A percentile compares a stretch with the other conserved stretches of the same genome.
Conservation (phyloP, 805 yeast species). For the Saturnispora gosingensis region DNA sequence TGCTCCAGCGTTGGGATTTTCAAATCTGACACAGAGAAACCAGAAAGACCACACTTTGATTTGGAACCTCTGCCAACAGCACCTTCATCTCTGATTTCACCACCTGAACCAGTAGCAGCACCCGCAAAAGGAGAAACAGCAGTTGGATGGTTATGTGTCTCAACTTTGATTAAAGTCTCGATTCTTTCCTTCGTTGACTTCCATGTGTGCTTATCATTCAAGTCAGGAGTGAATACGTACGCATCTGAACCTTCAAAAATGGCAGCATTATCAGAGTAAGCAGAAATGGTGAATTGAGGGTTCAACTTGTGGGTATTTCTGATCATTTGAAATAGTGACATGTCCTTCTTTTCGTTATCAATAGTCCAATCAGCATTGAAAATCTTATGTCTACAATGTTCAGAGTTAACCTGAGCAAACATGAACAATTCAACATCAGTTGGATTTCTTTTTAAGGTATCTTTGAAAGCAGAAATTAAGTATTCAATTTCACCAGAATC, state of each 20-base stretch:
- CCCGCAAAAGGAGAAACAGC: conserved; percentile 99
- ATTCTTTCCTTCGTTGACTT: conserved; percentile 63
- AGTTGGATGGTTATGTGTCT: conserved; percentile 98
- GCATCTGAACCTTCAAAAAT: conserved; percentile 81
- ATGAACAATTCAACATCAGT: conserved; percentile 96
- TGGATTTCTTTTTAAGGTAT: conserved; percentile 74
- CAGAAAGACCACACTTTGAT: conserved; percentile 92
- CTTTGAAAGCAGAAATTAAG: conserved; percentile 71
- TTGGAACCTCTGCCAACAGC: conserved; percentile 98
- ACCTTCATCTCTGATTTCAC: conserved; percentile 99
- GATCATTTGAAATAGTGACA: conserved; percentile 86
- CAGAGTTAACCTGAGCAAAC: conserved; percentile 99
- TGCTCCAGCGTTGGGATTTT: conserved; percentile 75
- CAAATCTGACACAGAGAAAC: conserved; percentile 86
- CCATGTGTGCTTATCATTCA: conserved; percentile 59
- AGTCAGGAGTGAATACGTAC: conserved; percentile 70
- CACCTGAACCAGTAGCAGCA: conserved; percentile 99
- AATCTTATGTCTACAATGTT: conserved; percentile 98
- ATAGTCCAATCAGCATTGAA: conserved; percentile 98
- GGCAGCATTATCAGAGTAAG: conserved; percentile 97
- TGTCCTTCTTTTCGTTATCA: conserved; percentile 66
- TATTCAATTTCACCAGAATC: conserved; percentile 91
- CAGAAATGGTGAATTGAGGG: conserved; percentile 80
- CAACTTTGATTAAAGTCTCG: conserved; percentile 89
- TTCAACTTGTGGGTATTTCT: conserved; percentile 79